Base-by-base conservation (phyloP, 192 early-diverging fungal genomes). In the Funneliformis geosporum region DNA sequence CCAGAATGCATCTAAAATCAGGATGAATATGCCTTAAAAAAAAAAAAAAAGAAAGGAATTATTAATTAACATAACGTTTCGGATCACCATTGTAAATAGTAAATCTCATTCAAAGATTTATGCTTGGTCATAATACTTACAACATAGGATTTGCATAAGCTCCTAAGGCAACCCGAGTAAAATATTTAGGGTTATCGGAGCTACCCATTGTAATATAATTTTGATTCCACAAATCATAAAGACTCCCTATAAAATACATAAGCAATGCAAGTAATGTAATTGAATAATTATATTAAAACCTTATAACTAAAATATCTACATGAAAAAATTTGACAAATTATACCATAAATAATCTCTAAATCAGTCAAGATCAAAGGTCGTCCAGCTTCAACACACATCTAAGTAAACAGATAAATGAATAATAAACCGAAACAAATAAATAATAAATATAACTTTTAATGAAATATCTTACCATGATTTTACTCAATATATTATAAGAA, bases 181-280 rank as follows among this genome's bases (percentile, higher is more conserved):
- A 80, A 43, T 80, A 80, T 64, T 76, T 80, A 11, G 79, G 43
- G 28, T 76, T 61, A 11, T 76, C 79, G 2, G 23, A 12, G 28
- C 72, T 75, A 14, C 79, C 79, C 18, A 76, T 39, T 2, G 47
- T 40, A 50, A 80, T 80, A 12, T 80, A 80, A 46, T 80, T 80
- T 50, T 80, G 79, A 78, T 80, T 80, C 79, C 79, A 80, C 9
- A 80, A 16, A n/a, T 80, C 79, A 6, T 80, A 80, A n/a, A 80
- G 60, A 68, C 79, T 80, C 27, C 79, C 79, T 68, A 42, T 68
- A 2, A 42, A 68, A 39, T 14, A 38, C 5, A 42, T 2, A 18
- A 68, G 4, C 14, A 67, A 38, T 28, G 0, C 33, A 33, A 33
- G 0, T 2, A 33, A 33, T 33, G 33, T 2, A 33, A 33, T 33